Base-by-base conservation (phyloP, 176 grass and related monocot species). In the Stipa capillata region DNA sequence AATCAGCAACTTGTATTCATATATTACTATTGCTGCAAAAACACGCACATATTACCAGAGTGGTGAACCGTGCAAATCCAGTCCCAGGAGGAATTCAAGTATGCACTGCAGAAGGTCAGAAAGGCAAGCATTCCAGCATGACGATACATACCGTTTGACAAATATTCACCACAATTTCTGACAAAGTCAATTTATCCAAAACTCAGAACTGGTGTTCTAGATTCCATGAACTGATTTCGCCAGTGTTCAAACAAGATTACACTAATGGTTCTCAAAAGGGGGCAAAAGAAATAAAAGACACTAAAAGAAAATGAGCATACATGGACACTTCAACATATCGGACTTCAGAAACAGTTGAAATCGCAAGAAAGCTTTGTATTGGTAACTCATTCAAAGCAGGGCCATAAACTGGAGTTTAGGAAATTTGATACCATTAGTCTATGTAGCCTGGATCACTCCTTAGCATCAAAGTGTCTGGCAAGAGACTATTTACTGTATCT, bases 401-500 rank as follows among this genome's bases (percentile, higher is more conserved):
- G 11, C 24, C 50, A 33, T 32, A 71, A 64, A 72, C 18, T 65
- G 16, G 54, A 77, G 63, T 72, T 83, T 51, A 75, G 79, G 36
- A 78, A 83, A 64, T 78, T 54, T 1, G 8, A 68, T 69, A 75
- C 44, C 52, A 12, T 40, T 41, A 42, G 59, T 76, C 52, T 89
- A 74, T 75, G 63, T 52, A 80, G 44, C 69, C 77, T 76, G 42
- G 32, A 61, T 52, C 76, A 80, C 25, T 74, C 58, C 52, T 84
- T 69, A 60, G 42, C 43, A 84, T 68, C 36, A 88, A 52, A 79
- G 73, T 70, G 60, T 60, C 15, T 24, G 60, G 80, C 64, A 73
- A 45, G 4, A 87, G 54, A 74, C 54, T 64, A 87, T 82, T 77
- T 87, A 71, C 79, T 70, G 72, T 55, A 73, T 59, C 58, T 79